Percentiles rank a stretch among this genome's conserved stretches.
Evolutionary conservation across 2,329 filamentous ascomycete genomes (phyloP).

Genomic region (Colletotrichum ledebouriae): DNA sequence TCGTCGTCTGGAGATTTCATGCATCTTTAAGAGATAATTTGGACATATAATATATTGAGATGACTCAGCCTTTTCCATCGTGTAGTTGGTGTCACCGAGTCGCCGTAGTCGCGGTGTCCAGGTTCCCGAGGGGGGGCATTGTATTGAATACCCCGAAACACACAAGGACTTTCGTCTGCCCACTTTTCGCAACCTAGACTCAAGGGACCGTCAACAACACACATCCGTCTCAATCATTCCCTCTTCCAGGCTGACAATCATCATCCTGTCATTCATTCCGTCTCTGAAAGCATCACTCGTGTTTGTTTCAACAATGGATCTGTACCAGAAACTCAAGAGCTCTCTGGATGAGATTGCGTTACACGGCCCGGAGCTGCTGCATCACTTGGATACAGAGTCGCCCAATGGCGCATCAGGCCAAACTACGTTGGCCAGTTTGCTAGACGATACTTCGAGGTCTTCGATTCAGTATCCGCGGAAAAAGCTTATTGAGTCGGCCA

Average conservation of each 20-base stretch:
- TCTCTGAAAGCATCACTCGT: neutral
- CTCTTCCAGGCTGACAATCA: neutral
- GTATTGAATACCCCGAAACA: constrained; percentile 3
- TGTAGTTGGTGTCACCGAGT: constrained; percentile 13
- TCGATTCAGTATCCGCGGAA: constrained; percentile 8
- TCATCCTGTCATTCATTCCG: neutral
- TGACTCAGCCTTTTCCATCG: constrained; percentile 3
- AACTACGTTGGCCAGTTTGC: neutral
- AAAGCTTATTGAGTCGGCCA: constrained; percentile 24
- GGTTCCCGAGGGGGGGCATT: constrained; percentile 10
- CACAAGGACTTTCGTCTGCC: constrained; percentile 13
- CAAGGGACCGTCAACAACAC: constrained; percentile 8
- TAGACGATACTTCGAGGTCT: constrained; percentile 17
- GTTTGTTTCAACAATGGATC: constrained; percentile 5
- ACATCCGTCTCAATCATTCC: constrained; percentile 9
- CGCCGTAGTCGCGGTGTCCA: constrained; percentile 9
- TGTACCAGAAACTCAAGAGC: constrained; percentile 11
- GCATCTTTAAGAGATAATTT: constrained; percentile 10
- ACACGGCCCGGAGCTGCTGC: constrained; percentile 6
- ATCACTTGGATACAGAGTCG: neutral
- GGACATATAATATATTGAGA: constrained; percentile 3
- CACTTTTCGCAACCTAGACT: neutral
- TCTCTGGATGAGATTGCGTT: constrained; percentile 6
- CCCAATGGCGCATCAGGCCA: neutral
- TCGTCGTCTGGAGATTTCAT: constrained; percentile 1